Conservation (phyloP, 1,139 yeast species). For the Hanseniaspora sp. region DNA sequence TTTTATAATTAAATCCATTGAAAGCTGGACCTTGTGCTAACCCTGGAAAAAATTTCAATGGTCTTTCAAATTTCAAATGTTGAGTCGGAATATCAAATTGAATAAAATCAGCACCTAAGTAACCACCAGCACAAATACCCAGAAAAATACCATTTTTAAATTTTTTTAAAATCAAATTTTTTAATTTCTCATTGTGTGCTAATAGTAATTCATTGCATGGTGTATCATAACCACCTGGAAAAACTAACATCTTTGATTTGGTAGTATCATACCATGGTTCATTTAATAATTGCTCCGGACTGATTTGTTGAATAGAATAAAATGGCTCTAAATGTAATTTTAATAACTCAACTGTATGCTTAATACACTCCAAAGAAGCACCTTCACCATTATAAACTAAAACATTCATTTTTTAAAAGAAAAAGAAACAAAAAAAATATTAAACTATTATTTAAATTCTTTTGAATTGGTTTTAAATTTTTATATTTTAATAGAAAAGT, state of each 20-base stretch:
- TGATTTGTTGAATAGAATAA: slow-evolving; percentile 73
- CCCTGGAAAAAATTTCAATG: slow-evolving; percentile 70
- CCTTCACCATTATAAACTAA: slow-evolving; percentile 53
- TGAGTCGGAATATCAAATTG: slow-evolving; percentile 76
- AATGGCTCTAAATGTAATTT: slow-evolving; percentile 69
- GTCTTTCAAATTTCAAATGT: slow-evolving; percentile 67
- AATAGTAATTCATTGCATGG: slow-evolving; percentile 53
- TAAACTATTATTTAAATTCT: no score
- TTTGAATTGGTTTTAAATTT: no score
- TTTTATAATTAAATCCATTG: slow-evolving; percentile 66
- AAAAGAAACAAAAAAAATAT: no score
- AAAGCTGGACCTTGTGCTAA: slow-evolving; percentile 69
- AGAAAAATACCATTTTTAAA: slow-evolving; percentile 62
- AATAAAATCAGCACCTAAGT: slow-evolving; percentile 58
- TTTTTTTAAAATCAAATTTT: slow-evolving; percentile 45
- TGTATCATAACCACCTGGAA: slow-evolving; percentile 96
- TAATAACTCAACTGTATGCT: slow-evolving; percentile 68
- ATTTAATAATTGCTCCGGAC: slow-evolving; percentile 46
- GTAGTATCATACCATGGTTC: slow-evolving; percentile 70
- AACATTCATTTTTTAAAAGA: slow-evolving; percentile 27
- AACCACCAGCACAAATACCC: slow-evolving; percentile 95
- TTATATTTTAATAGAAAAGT: no score
- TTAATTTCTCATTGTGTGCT: slow-evolving; percentile 42
- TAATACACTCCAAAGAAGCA: slow-evolving; percentile 74
- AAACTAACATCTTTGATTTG: slow-evolving; percentile 65